These are phyloP conservation scores for Ogataea hybrid DNA, from an alignment of 1,139 yeast species.

Conservation along the genomic window DNA sequence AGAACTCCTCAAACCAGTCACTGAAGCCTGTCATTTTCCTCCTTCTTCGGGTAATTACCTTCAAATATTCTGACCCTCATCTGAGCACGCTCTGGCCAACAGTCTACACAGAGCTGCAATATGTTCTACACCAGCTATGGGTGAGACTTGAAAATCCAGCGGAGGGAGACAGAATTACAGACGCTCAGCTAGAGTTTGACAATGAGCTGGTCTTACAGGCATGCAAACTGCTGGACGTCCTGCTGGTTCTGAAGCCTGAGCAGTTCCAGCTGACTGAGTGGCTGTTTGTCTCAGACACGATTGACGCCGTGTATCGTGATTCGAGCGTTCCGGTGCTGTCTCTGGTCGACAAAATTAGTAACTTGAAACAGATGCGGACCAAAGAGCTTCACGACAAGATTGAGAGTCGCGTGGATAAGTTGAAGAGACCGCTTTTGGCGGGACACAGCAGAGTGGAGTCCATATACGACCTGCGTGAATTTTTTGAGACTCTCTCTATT, in stretches of 20 bases:
- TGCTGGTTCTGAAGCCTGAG: slow-evolving; percentile 65
- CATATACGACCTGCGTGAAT: slow-evolving; percentile 57
- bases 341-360: slow-evolving; percentile 48
- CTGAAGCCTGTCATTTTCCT: slow-evolving; percentile 49
- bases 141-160: slow-evolving; percentile 24
- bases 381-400: slow-evolving; percentile 26
- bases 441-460: slow-evolving; percentile 45
- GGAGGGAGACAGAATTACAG: slow-evolving; percentile 8
- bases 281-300: slow-evolving; percentile 75
- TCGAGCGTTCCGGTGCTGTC: slow-evolving; percentile 39
- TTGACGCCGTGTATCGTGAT: slow-evolving; percentile 55
- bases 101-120: slow-evolving; percentile 58
- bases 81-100: slow-evolving; percentile 70
- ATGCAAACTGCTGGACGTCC: slow-evolving; percentile 74
- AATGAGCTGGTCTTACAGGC: slow-evolving; percentile 51
- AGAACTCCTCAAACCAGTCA: slow-evolving; percentile 31
- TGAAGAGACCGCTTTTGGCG: slow-evolving; percentile 44
- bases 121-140: slow-evolving; percentile 46
- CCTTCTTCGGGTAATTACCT: slow-evolving; percentile 59
- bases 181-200: slow-evolving; percentile 31
- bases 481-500: slow-evolving; percentile 63
- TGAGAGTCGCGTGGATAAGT: slow-evolving; percentile 3
- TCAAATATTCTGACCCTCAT: slow-evolving; percentile 63
- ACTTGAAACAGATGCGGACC: slow-evolving; percentile 39
- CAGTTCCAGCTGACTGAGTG: slow-evolving; percentile 83